phyloP scores from a whole-genome alignment of 495 filamentous ascomycete species.

The Patellaria atrata region DNA sequence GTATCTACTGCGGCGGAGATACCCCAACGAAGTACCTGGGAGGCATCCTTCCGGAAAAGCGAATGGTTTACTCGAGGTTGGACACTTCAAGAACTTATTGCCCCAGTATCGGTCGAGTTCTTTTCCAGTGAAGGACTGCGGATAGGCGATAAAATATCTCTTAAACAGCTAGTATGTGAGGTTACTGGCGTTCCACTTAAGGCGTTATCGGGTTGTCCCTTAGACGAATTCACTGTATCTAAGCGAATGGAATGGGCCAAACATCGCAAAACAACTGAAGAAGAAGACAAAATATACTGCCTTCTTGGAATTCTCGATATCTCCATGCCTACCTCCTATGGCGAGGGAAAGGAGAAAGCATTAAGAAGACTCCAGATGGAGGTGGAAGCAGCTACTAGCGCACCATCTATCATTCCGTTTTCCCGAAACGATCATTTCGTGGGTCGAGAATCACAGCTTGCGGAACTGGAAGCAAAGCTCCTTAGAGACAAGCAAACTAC shows the following conservation, averaged over 20 bases:
- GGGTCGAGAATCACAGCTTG: conserved; percentile 1
- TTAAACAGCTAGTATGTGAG: conserved; percentile 6
- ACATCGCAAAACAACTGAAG: conserved; percentile 5
- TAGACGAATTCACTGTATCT: conserved; percentile 3
- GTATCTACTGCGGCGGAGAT: too few species aligned
- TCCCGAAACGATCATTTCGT: conserved; percentile 4
- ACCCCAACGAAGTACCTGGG: too few species aligned
- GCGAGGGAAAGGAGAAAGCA: conserved; percentile 1
- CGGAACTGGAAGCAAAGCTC: conserved; percentile 1
- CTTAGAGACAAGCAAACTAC: background rate
- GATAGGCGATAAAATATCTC: conserved; percentile 6
- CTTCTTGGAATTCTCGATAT: conserved; percentile 6
- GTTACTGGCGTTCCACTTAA: conserved; percentile 5
- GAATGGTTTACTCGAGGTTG: conserved; percentile 14
- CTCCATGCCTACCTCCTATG: conserved; percentile 4
- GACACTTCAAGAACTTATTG: conserved; percentile 11
- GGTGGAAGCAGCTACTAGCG: background rate
- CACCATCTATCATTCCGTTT: conserved; percentile 4
- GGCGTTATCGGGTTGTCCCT: conserved; percentile 1
- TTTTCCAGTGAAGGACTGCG: conserved; percentile 2
- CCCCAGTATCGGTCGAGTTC: background rate
- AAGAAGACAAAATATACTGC: conserved; percentile 6
- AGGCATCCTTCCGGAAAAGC: conserved; percentile 3
- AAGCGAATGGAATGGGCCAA: conserved; percentile 4
- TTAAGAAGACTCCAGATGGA: conserved; percentile 3